Evolutionary conservation across 805 yeast species (phyloP), one percentile per base, ranked within the genome.

Genomic region (Zygosaccharomyces lentus): DNA sequence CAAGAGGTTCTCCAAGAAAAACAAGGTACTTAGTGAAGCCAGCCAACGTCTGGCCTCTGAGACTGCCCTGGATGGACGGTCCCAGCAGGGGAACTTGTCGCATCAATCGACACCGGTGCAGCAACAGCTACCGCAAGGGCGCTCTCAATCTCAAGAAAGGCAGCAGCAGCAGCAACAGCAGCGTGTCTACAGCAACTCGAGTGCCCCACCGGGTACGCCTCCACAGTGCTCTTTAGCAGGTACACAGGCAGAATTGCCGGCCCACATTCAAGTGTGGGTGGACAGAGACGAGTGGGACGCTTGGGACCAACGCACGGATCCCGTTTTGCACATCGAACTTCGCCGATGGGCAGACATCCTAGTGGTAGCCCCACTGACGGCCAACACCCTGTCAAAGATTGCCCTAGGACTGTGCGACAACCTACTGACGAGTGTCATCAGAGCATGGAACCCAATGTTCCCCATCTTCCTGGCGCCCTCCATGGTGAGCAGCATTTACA

Each of bases 321-420:
- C 98, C 1, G 96, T 93, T 30, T 72, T 93, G 53, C 98, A 91
- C 68, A 89, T 91, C 55, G 98, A 93, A 68, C 72, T 91, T 49
- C 81, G 98, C 49, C 80, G 96, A 52, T 91, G 98, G 98, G 98
- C 98, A 1, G 97, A 91, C 67, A 81, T 93, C 35, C 73, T 93
- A 40, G 76, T 93, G 17, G 84, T 91, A 36, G 96, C 96, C n/a
- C 99, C 99, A 10, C 71, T 91, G 54, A 84, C 95, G 12, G 97
- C 98, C 5, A 93, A 93, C 65, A 84, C 98, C 0, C 70, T 91
- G 41, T 82, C 96, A 10, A 93, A 93, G 60, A 82, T 93, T 43
- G 82, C 96, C 0, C 71, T 87, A 48, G 99, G 99, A 0, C 72
- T 91, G 35, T 91, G 97, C 61, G 98, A 91, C 65, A 93, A 93